Evolutionary conservation across 768 basidiomycete genomes (phyloP).

Genomic region (Kwoniella dejecticola): DNA sequence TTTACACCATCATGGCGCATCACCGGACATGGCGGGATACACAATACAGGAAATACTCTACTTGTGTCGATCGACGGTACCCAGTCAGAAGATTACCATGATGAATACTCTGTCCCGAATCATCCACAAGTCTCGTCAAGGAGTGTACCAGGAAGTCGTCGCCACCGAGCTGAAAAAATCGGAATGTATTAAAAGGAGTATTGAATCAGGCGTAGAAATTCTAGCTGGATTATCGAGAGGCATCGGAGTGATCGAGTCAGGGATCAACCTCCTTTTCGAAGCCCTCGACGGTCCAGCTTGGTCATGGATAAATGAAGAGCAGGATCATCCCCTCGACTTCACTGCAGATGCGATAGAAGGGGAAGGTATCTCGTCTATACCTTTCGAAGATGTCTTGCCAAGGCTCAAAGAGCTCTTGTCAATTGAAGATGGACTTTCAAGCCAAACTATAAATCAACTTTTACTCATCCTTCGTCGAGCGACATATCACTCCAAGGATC

Average conservation of each 20-base stretch:
- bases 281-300: slow-evolving; percentile 27
- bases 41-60: slow-evolving; percentile 82
- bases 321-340: background rate
- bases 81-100: slow-evolving; percentile 81
- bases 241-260: slow-evolving; percentile 39
- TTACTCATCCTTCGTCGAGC: slow-evolving; percentile 39
- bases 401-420: slow-evolving; percentile 37
- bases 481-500: slow-evolving; percentile 8
- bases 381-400: slow-evolving; percentile 41
- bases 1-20: slow-evolving; percentile 84
- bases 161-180: background rate
- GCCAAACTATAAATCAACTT: slow-evolving; percentile 38
- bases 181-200: slow-evolving; percentile 23
- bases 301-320: slow-evolving; percentile 4
- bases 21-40: slow-evolving; percentile 75
- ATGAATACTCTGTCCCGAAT: slow-evolving; percentile 70
- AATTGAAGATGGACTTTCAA: slow-evolving; percentile 30
- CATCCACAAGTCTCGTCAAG: background rate
- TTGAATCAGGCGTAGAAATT: slow-evolving; percentile 36
- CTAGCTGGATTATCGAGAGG: slow-evolving; percentile 24
- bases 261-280: slow-evolving; percentile 46
- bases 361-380: slow-evolving; percentile 22
- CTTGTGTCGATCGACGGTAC: slow-evolving; percentile 75
- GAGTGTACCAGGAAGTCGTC: slow-evolving; percentile 1
- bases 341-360: slow-evolving; percentile 2